Evolutionary conservation across 1,139 yeast species (phyloP), one percentile per base, ranked within the genome.

Genomic region (Magnusiomyces tetraspermus): DNA sequence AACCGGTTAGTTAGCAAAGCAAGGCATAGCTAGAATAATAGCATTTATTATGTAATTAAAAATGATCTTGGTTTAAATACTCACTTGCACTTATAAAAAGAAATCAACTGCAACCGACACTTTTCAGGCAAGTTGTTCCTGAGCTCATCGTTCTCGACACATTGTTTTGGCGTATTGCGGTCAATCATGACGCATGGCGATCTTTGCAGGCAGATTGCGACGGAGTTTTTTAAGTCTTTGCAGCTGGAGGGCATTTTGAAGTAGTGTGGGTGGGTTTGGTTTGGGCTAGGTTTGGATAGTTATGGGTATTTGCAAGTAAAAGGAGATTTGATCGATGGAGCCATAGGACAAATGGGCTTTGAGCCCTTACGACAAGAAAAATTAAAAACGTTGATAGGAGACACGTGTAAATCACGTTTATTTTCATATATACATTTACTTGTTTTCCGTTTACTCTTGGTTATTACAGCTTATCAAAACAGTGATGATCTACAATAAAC

Each of bases 141-240:
- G 48, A 92, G 75, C 58, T 83, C 84, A 0, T 96, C 95, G 59
- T 89, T 76, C 46, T 85, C 84, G 26, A 90, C 70, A 66, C 98
- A 92, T 56, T 88, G 83, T 59, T 86, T 84, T 3, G 98, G 98
- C 2, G 89, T 86, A 68, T 92, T 78, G 58, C 98, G 75, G 58
- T 92, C 87, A 42, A 92, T 78, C 72, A 92, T 77, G 53, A 92
- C 98, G 69, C 98, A 92, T 17, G 97, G 97, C 3, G 97, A 89
- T 66, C 97, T 76, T 67, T 92, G 98, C 49, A 92, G 76, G 65
- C 98, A 92, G 24, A 92, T 83, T 6, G 97, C 97, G 57, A 92
- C 88, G 17, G 95, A 96, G 62, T 80, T 87, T 63, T 89, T 80
- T 64, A 90, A 94, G 68, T 92, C 98, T 63, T 86, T 84, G 69